Base-by-base conservation (phyloP, 78 protist genomes). In the Neovahlkampfia damariscottae region DNA sequence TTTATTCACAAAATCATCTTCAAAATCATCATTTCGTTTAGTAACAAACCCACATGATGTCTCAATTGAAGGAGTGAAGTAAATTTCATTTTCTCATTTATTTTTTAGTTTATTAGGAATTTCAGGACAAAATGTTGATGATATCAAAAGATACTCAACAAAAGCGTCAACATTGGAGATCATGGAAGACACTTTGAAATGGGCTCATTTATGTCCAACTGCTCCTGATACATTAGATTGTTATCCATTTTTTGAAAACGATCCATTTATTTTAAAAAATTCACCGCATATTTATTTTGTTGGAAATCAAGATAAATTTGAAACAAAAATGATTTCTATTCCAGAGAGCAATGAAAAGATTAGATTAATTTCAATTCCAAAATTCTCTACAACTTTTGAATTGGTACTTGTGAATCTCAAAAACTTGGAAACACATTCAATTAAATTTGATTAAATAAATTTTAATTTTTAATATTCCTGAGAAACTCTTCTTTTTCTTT, bases 181-280 rank as follows among this genome's bases (percentile, higher is more conserved):
- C n/a, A 41, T 76, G 74, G 76, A 3, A 28, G 2, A 1, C 34
- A 5, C 38, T 71, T 10, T 82, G n/a, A 3, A n/a, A 59, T 79
- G 82, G 36, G 37, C 76, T 31, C 83, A 2, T 10, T 2, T 71
- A 7, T 31, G 59, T n/a, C 85, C 85, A 19, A 77, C 82, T 36
- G 80, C 83, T 8, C 85, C 85, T 1, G 83, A 82, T 58, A 78
- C 85, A 40, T 73, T 82, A 8, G 31, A 3, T 1, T 78, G 84
- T 3, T 77, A 82, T 41, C 77, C 85, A 27, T 82, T 76, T 67
- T 2, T 68, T 8, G 72, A 78, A n/a, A 19, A 2, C 1, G 85
- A 82, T 29, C 85, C 85, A 77, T 77, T 82, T 36, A 1, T 69
- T 10, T 30, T 77, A n/a, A 32, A 73, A 30, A 2, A 7, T 30